Evolutionary conservation across 2,329 filamentous ascomycete species (phyloP).

Genomic region (Teratosphaeria gauchensis): DNA sequence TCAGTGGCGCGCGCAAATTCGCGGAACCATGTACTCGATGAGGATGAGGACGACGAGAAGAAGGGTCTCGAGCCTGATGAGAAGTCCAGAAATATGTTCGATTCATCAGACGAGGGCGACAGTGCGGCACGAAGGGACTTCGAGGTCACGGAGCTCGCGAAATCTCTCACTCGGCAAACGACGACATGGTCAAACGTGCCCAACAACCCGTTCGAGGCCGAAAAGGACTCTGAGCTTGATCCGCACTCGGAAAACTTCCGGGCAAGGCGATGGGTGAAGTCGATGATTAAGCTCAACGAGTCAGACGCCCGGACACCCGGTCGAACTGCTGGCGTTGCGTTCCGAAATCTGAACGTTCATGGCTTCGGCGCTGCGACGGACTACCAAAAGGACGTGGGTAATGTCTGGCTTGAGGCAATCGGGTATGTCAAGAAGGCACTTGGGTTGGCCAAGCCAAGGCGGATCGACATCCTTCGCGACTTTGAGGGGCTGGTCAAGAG

Average conservation of each 20-base stretch:
- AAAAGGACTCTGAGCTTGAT: conserved; percentile 35
- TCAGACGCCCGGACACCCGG: conserved; percentile 33
- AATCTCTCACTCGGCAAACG: conserved; percentile 29
- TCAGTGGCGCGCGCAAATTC: background rate
- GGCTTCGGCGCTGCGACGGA: conserved; percentile 41
- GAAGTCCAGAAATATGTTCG: conserved; percentile 7
- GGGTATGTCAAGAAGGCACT: conserved; percentile 28
- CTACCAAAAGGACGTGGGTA: conserved; percentile 43
- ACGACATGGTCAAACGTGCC: conserved; percentile 29
- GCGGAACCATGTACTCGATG: background rate
- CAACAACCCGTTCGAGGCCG: conserved; percentile 31
- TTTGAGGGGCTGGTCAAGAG: conserved; percentile 60
- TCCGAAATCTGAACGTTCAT: conserved; percentile 38
- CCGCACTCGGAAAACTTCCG: conserved; percentile 39
- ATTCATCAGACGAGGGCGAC: conserved; percentile 13
- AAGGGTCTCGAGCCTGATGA: conserved; percentile 15
- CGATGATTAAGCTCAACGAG: conserved; percentile 38
- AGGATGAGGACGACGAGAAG: conserved; percentile 12
- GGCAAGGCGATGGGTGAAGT: conserved; percentile 40
- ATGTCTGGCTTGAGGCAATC: conserved; percentile 34
- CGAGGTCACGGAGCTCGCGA: conserved; percentile 33
- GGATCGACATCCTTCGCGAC: conserved; percentile 53
- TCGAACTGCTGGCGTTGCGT: conserved; percentile 39
- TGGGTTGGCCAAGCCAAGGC: conserved; percentile 20
- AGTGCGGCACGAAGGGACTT: conserved; percentile 5